phyloP scores from a whole-genome alignment of 805 yeast species.

The Candida boidinii region DNA sequence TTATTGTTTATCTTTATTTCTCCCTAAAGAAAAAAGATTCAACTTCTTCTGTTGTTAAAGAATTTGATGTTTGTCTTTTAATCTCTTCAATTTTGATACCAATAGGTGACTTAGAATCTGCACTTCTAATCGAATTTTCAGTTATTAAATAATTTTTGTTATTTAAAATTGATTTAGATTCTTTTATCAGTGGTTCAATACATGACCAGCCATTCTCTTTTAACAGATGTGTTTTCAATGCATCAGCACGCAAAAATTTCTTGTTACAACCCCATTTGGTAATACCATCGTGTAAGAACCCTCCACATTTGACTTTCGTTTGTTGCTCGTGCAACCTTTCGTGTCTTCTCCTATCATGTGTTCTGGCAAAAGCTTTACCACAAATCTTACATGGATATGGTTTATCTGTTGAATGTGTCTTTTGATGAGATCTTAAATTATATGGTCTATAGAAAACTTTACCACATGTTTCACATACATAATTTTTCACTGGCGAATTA shows the following conservation, averaged over 20 bases:
- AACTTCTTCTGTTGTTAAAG: background rate
- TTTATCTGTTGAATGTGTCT: constrained; percentile 53
- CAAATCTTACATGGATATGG: constrained; percentile 63
- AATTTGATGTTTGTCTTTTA: constrained; percentile 1
- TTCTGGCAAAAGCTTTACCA: constrained; percentile 62
- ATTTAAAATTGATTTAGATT: constrained; percentile 24
- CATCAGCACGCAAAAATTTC: constrained; percentile 70
- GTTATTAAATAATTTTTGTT: background rate
- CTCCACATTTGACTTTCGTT: constrained; percentile 62
- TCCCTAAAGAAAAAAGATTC: background rate
- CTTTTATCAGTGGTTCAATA: constrained; percentile 55
- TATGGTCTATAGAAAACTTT: constrained; percentile 40
- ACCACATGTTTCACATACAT: constrained; percentile 34
- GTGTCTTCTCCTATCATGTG: constrained; percentile 71
- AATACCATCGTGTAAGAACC: constrained; percentile 44
- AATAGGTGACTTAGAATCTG: no score
- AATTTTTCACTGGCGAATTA: no score
- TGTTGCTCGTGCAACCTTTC: constrained; percentile 69
- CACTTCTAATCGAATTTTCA: background rate
- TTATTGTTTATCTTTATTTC: no score
- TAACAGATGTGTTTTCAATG: constrained; percentile 65
- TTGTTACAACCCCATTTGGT: constrained; percentile 73
- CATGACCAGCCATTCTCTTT: constrained; percentile 71
- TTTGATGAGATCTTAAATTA: constrained; percentile 41
- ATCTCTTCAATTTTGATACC: background rate